phyloP scores from a whole-genome alignment of 768 basidiomycete genomes.

The Aureoboletus auriporus region DNA sequence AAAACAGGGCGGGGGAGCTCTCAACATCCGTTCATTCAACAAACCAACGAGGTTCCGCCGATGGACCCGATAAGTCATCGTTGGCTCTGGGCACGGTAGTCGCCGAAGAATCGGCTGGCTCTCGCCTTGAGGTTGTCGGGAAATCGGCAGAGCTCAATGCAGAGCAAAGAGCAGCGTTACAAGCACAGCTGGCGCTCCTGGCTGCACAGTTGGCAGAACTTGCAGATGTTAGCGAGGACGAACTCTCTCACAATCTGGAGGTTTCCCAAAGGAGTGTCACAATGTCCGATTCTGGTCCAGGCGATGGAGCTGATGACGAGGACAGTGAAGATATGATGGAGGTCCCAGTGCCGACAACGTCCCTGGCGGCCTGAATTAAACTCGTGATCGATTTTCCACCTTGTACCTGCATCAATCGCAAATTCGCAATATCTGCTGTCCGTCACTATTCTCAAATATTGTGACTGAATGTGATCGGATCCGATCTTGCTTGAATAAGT shows the following conservation, averaged over 20 bases:
- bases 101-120: constrained; percentile 4
- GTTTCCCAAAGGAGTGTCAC: neutral
- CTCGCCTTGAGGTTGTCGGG: constrained; percentile 3
- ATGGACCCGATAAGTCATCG: constrained; percentile 6
- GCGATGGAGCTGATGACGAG: constrained; percentile 11
- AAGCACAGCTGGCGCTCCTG: constrained; percentile 68
- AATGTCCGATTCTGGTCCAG: constrained; percentile 3
- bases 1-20: constrained; percentile 14
- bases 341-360: constrained; percentile 19
- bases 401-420: no score
- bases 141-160: constrained; percentile 30
- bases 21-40: constrained; percentile 2
- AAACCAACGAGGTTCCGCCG: neutral
- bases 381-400: neutral
- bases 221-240: constrained; percentile 39
- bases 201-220: constrained; percentile 72
- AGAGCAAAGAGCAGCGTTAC: constrained; percentile 60
- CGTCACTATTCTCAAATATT: no score
- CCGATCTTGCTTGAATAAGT: no score
- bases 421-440: no score
- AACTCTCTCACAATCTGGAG: constrained; percentile 26
- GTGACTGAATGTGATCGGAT: no score
- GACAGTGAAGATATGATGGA: constrained; percentile 28
- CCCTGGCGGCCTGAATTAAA: constrained; percentile 11
- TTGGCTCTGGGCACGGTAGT: neutral